Conservation (phyloP, 2,329 filamentous ascomycete genomes). For the Epicoccum sorghinum region DNA sequence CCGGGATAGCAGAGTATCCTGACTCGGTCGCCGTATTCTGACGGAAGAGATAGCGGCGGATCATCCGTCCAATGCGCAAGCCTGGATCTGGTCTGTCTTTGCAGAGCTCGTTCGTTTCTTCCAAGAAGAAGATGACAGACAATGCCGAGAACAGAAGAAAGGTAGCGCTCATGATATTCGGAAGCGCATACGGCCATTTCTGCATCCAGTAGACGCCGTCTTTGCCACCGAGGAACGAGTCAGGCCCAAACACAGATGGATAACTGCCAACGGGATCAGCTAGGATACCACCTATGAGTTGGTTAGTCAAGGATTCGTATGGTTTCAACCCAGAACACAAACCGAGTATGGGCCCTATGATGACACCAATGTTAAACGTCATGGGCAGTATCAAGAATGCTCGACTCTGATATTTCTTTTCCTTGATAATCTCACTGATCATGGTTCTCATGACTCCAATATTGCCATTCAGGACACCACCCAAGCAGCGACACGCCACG, state of each 20-base stretch:
- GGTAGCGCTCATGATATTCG: conserved; percentile 69
- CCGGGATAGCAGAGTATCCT: conserved; percentile 41
- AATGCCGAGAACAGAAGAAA: conserved; percentile 64
- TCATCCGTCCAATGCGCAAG: conserved; percentile 47
- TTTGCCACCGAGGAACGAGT: conserved; percentile 61
- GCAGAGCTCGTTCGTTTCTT: conserved; percentile 61
- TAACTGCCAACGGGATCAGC: conserved; percentile 69
- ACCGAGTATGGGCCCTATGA: conserved; percentile 52
- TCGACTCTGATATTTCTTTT: conserved; percentile 66
- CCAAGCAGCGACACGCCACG: conserved; percentile 69
- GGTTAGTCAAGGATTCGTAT: conserved; percentile 20
- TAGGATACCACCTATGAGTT: conserved; percentile 65
- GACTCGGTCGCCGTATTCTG: conserved; percentile 24
- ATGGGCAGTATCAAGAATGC: conserved; percentile 68
- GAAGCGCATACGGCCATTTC: conserved; percentile 71
- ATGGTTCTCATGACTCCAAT: conserved; percentile 77
- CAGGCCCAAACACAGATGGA: conserved; percentile 67
- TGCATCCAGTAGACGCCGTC: conserved; percentile 68
- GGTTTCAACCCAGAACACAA: background rate
- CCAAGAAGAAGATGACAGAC: conserved; percentile 67
- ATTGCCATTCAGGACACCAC: conserved; percentile 74
- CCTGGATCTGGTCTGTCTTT: conserved; percentile 51
- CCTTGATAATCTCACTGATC: conserved; percentile 73
- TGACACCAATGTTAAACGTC: conserved; percentile 68
- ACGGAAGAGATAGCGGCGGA: conserved; percentile 44